A percentile compares a stretch with the other conserved stretches of the same genome.
Conservation (phyloP, 2,329 filamentous ascomycete species). For the Pestalotiopsis sp. region DNA sequence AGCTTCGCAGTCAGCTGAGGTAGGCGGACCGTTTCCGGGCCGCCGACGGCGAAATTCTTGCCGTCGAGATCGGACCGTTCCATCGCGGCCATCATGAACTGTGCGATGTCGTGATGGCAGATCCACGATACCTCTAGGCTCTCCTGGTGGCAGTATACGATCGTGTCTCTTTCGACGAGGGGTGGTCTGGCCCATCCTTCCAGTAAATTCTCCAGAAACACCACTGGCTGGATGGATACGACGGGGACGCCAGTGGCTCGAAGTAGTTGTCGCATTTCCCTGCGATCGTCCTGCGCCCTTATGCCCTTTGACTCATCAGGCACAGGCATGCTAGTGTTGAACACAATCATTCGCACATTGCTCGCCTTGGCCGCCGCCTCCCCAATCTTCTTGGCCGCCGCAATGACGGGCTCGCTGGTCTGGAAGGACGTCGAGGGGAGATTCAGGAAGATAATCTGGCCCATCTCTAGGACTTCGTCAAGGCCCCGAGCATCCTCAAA, state of each 20-base stretch:
- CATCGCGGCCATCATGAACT: conserved; percentile 40
- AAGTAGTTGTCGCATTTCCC: conserved; percentile 34
- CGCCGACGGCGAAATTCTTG: conserved; percentile 36
- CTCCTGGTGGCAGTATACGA: conserved; percentile 43
- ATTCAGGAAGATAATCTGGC: conserved; percentile 28
- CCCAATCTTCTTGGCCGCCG: conserved; percentile 62
- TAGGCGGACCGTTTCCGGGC: conserved; percentile 37
- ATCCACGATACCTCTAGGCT: conserved; percentile 40
- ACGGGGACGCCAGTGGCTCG: conserved; percentile 32
- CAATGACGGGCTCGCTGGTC: conserved; percentile 45
- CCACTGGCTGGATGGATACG: conserved; percentile 39
- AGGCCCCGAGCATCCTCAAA: neutral
- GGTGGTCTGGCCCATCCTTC: conserved; percentile 41
- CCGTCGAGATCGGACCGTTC: conserved; percentile 35
- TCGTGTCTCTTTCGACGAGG: conserved; percentile 34
- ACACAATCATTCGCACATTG: conserved; percentile 36
- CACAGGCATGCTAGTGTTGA: conserved; percentile 32
- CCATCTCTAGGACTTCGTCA: conserved; percentile 14
- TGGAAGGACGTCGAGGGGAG: conserved; percentile 31
- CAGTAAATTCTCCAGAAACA: conserved; percentile 41
- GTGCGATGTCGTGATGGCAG: conserved; percentile 40
- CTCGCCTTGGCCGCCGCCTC: conserved; percentile 59
- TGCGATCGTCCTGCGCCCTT: conserved; percentile 32
- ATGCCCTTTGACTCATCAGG: conserved; percentile 25
- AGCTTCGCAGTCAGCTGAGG: conserved; percentile 36